Percentiles rank a stretch among this genome's conserved stretches.
Conservation (phyloP, 495 filamentous ascomycete genomes). For the Penicillium steckii region DNA sequence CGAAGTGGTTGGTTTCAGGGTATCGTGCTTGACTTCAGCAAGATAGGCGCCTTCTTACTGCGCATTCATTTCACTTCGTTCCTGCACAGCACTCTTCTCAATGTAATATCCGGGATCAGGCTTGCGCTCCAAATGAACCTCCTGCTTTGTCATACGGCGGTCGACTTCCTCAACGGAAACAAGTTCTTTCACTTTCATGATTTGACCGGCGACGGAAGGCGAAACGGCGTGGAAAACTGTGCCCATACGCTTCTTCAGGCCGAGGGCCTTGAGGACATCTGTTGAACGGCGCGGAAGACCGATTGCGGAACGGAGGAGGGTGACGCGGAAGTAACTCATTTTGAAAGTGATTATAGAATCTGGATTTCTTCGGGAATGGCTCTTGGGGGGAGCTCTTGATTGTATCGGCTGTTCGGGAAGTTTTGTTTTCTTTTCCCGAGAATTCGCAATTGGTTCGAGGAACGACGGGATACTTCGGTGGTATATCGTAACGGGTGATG, state of each 20-base stretch:
- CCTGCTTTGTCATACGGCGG: conserved; percentile 60
- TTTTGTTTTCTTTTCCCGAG: background rate
- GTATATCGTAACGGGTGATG: background rate
- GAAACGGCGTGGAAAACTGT: conserved; percentile 92
- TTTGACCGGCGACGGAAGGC: conserved; percentile 83
- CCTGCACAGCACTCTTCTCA: conserved; percentile 56
- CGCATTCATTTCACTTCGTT: conserved; percentile 23
- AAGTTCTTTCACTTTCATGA: conserved; percentile 97
- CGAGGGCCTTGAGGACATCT: conserved; percentile 85
- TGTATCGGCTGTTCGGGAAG: background rate
- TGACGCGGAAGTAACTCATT: conserved; percentile 95
- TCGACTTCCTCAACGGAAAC: conserved; percentile 85
- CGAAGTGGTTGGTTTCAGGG: background rate
- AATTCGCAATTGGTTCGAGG: background rate
- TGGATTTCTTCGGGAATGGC: background rate
- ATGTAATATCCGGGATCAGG: conserved; percentile 85
- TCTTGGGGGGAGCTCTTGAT: background rate
- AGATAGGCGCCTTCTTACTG: conserved; percentile 10
- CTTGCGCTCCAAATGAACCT: conserved; percentile 71
- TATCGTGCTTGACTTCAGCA: background rate
- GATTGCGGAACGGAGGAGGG: conserved; percentile 88
- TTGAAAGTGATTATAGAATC: conserved; percentile 12
- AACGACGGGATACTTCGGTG: background rate
- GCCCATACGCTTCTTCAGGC: conserved; percentile 80
- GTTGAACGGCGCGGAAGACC: conserved; percentile 80